Conservation (phyloP, 305 asterid species). For the Rubia balearica region DNA sequence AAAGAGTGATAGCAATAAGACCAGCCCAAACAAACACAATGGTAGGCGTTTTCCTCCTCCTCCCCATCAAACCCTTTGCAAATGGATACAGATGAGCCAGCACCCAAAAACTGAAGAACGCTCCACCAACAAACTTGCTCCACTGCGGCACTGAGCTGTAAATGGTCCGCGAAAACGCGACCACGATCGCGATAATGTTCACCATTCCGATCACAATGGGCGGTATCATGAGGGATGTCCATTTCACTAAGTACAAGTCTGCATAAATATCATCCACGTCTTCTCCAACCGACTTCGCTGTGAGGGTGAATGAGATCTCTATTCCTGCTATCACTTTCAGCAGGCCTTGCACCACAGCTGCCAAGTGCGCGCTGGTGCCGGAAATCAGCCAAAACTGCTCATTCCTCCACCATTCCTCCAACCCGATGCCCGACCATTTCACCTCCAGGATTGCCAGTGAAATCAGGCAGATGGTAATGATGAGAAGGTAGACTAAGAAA, state of each 20-base stretch:
- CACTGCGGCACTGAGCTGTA: constrained; percentile 32
- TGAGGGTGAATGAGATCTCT: constrained; percentile 41
- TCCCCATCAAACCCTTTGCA: constrained; percentile 50
- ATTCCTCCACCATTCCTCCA: constrained; percentile 53
- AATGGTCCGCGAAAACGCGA: constrained; percentile 37
- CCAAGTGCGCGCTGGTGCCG: constrained; percentile 46
- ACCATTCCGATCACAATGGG: constrained; percentile 45
- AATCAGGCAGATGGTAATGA: constrained; percentile 33
- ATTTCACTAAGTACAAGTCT: constrained; percentile 38
- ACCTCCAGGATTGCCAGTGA: constrained; percentile 38
- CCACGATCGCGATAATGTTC: constrained; percentile 35
- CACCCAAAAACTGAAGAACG: constrained; percentile 49
- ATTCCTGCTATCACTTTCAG: constrained; percentile 46
- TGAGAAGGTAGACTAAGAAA: constrained; percentile 33
- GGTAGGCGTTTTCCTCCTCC: constrained; percentile 41
- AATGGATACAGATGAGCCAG: constrained; percentile 46
- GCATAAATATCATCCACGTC: constrained; percentile 35
- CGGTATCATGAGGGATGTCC: constrained; percentile 45
- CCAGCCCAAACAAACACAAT: constrained; percentile 51
- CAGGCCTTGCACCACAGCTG: constrained; percentile 47
- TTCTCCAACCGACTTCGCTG: constrained; percentile 33
- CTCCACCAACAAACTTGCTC: constrained; percentile 44
- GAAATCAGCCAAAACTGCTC: constrained; percentile 52
- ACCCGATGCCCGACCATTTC: constrained; percentile 37
- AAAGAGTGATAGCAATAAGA: constrained; percentile 41